Evolutionary conservation across 2,329 filamentous ascomycete genomes (phyloP).

Genomic region (Cladosporium colombiae): DNA sequence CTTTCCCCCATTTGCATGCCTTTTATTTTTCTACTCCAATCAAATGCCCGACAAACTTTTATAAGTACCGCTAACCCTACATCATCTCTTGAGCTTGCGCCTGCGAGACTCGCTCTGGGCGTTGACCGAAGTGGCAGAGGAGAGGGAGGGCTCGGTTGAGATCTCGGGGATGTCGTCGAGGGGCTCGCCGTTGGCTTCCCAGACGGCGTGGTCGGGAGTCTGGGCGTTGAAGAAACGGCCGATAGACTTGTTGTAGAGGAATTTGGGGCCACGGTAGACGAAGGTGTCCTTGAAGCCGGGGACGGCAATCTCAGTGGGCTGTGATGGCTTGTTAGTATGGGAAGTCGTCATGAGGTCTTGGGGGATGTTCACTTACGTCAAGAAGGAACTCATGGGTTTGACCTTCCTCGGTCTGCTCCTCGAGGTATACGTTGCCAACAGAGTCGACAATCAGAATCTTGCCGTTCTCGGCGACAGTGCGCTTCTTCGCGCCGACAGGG

Average conservation of each 20-base stretch:
- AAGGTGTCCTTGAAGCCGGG: constrained; percentile 82
- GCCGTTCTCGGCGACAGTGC: constrained; percentile 90
- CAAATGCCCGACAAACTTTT: not conserved
- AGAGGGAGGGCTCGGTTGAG: constrained; percentile 37
- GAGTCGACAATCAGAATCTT: constrained; percentile 93
- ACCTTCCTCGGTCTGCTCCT: constrained; percentile 86
- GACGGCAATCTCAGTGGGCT: constrained; percentile 76
- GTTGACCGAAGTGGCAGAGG: constrained; percentile 46
- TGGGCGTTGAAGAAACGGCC: constrained; percentile 46
- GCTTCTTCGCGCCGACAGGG: constrained; percentile 76
- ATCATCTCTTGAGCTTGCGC: constrained; percentile 34
- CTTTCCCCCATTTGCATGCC: not conserved
- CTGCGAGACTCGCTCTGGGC: constrained; percentile 49
- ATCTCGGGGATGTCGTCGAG: constrained; percentile 16
- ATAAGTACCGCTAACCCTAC: not conserved
- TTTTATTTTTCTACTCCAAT: not conserved
- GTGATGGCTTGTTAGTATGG: constrained; percentile 7
- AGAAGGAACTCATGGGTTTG: constrained; percentile 80
- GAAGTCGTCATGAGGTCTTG: not conserved
- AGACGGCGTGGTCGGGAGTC: constrained; percentile 32
- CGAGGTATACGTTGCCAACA: constrained; percentile 88
- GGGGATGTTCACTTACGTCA: constrained; percentile 63
- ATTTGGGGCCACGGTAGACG: constrained; percentile 75
- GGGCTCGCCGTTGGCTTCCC: constrained; percentile 26
- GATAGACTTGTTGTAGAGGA: constrained; percentile 60